These are phyloP conservation scores for Rutstroemia sp. DNA, from an alignment of 2,329 filamentous ascomycete species.

Conservation along the genomic window DNA sequence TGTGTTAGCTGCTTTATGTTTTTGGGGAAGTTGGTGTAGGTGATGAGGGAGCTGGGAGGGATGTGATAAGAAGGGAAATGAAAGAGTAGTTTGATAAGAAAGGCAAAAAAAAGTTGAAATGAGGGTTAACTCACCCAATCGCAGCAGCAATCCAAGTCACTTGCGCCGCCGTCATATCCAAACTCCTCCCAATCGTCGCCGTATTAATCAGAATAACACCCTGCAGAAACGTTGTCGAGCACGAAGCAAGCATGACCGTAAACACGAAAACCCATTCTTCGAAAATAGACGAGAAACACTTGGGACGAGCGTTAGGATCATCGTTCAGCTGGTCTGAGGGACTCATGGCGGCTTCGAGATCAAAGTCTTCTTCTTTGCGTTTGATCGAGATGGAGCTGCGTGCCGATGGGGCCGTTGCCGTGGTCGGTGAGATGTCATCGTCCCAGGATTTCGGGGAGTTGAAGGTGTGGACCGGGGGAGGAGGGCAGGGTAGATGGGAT, in stretches of 20 bases:
- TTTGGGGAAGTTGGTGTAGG: too few relatives aligned
- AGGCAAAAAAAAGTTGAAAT: neutral
- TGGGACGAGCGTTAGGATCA: slow-evolving; percentile 19
- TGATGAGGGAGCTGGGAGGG: too few relatives aligned
- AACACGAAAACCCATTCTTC: slow-evolving; percentile 24
- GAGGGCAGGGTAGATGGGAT: too few relatives aligned
- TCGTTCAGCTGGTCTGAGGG: slow-evolving; percentile 13
- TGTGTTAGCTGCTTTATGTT: neutral
- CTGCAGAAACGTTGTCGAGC: slow-evolving; percentile 51
- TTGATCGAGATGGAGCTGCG: too few relatives aligned
- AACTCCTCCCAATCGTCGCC: slow-evolving; percentile 49
- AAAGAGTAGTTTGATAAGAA: neutral
- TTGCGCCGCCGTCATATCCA: slow-evolving; percentile 57
- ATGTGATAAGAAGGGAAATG: neutral
- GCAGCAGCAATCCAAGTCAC: slow-evolving; percentile 62
- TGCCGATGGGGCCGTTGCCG: too few relatives aligned
- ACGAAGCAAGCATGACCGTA: slow-evolving; percentile 56
- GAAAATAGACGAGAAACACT: slow-evolving; percentile 17
- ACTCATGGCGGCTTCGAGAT: slow-evolving; percentile 23
- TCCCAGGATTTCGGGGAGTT: too few relatives aligned
- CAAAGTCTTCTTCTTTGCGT: neutral
- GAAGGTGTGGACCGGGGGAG: too few relatives aligned
- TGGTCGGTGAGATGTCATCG: too few relatives aligned
- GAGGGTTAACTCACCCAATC: slow-evolving; percentile 37
- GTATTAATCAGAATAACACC: slow-evolving; percentile 56